Evolutionary conservation across 352 stramenopile genomes (phyloP).

Genomic region (Phytophthora citricola): DNA sequence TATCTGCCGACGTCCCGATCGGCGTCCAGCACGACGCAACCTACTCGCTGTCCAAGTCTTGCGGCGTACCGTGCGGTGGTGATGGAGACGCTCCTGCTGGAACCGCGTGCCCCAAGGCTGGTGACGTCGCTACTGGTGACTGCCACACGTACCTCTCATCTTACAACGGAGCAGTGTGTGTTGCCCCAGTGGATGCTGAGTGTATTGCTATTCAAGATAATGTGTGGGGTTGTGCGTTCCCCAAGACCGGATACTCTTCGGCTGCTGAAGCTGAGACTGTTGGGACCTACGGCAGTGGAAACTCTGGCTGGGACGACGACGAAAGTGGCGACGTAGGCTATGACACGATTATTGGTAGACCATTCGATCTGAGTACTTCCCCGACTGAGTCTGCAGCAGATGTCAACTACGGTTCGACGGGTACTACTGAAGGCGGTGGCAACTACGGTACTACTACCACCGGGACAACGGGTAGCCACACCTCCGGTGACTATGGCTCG

Average conservation of each 20-base stretch:
- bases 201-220: conserved; percentile 15
- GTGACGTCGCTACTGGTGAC: conserved; percentile 25
- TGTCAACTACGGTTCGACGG: too few relatives aligned
- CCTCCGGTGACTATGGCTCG: not conserved
- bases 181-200: conserved; percentile 27
- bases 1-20: conserved; percentile 20
- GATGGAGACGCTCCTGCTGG: conserved; percentile 11
- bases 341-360: not conserved
- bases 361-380: not conserved
- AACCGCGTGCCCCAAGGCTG: conserved; percentile 19
- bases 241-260: conserved; percentile 10
- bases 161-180: conserved; percentile 30
- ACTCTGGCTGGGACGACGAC: not conserved
- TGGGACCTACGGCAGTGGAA: not conserved
- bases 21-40: conserved; percentile 31
- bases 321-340: not conserved
- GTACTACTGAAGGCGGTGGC: too few relatives aligned
- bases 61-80: conserved; percentile 29
- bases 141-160: conserved; percentile 26
- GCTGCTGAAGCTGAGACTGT: conserved; percentile 1
- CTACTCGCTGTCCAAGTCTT: conserved; percentile 30
- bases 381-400: not conserved
- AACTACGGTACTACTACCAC: not conserved
- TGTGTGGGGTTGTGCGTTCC: conserved; percentile 29
- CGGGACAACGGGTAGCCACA: not conserved